Evolutionary conservation across 306 rosid genomes (phyloP), one percentile per base, ranked within the genome.

Genomic region (Glycine tomentella): DNA sequence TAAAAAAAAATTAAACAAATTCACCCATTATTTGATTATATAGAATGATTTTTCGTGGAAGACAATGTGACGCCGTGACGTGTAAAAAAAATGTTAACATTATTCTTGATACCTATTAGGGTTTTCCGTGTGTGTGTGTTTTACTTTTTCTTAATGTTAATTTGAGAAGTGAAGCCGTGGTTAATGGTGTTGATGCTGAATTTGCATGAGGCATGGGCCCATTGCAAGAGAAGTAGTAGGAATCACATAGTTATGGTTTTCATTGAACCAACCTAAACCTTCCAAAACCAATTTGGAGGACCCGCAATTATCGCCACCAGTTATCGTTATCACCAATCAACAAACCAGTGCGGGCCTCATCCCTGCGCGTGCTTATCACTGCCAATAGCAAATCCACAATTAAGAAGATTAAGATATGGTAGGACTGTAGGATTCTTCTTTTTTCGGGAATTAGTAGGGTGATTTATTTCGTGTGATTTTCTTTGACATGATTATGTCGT

Each of bases 241-340:
- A 15, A 12, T 48, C 4, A 57, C 33, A 33, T 48, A 53, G 17
- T 36, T 67, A 1, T 25, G 31, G 1, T 69, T 36, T 36, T 36
- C 10, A 10, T 25, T 17, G 67, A 31, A 50, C 68, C 53, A 68
- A 84, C 92, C 87, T 77, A 84, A 85, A 36, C 4, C 40, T 3
- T 25, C 3, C 2, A 5, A 36, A 88, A 89, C 76, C 67, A 82
- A 52, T 40, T 72, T 31, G n/a, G 81, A 72, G 34, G 67, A 75
- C 82, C 87, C 91, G 89, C 68, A 84, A 87, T 87, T 81, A 64
- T n/a, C 91, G 94, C 90, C 86, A 72, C 86, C 85, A 81, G 81
- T 87, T 79, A 82, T 83, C 38, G 55, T 57, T 46, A 71, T 64
- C 49, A 69, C 64, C 69, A 55, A 72, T 12, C 44, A 65, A 65